phyloP scores from a whole-genome alignment of 2,329 filamentous ascomycete genomes.

The Biscogniauxia marginata region DNA sequence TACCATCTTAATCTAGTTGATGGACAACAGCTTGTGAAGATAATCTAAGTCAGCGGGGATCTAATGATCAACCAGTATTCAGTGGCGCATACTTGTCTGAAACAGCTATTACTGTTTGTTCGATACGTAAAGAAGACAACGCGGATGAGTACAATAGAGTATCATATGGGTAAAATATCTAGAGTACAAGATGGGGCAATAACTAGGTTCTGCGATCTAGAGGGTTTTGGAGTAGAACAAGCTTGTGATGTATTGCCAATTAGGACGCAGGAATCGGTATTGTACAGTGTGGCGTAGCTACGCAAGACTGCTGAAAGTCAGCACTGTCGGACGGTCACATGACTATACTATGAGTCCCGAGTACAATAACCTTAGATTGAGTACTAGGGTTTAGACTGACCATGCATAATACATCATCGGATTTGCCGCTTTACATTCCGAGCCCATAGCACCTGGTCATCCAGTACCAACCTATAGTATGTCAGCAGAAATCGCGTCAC shows the following conservation, averaged over 20 bases:
- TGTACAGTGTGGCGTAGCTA: not conserved
- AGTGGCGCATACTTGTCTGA: not conserved
- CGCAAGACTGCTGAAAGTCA: not conserved
- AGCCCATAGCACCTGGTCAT: not conserved
- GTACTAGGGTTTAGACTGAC: too few relatives aligned
- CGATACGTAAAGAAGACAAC: not conserved
- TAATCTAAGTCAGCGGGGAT: not conserved
- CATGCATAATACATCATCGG: too few relatives aligned
- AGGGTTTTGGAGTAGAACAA: not conserved
- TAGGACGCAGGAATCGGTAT: not conserved
- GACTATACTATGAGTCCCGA: too few relatives aligned
- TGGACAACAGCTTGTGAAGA: not conserved
- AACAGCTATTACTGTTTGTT: not conserved
- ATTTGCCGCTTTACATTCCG: too few relatives aligned
- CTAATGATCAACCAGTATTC: not conserved
- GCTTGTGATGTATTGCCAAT: not conserved
- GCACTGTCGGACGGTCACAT: too few relatives aligned
- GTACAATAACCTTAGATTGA: too few relatives aligned
- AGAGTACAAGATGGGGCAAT: not conserved
- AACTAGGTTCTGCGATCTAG: not conserved
- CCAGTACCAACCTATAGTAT: not conserved
- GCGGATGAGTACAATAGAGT: not conserved
- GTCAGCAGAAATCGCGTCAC: not conserved
- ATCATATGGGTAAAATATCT: not conserved
- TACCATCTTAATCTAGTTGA: not conserved